Evolutionary conservation across 2,329 filamentous ascomycete species (phyloP).

Genomic region (Aspergillus eucalypticola): DNA sequence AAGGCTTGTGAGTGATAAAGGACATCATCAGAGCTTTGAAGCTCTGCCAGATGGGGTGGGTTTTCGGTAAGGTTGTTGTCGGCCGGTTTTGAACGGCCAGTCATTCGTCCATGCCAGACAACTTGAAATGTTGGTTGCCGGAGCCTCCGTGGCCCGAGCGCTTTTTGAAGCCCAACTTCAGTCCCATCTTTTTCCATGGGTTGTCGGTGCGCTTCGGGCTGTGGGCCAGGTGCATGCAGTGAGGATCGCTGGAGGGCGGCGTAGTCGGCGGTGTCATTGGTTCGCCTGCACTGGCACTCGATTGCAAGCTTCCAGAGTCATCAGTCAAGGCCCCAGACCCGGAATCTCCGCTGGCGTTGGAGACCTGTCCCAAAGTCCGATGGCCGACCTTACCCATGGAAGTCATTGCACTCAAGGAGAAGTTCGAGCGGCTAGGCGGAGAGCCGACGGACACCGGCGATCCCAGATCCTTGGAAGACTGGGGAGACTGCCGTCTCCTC

Average conservation of each 20-base stretch:
- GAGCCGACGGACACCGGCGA: conserved; percentile 26
- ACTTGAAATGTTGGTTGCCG: conserved; percentile 27
- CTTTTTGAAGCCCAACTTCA: conserved; percentile 50
- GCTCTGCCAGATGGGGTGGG: background rate
- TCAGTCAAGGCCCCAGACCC: conserved; percentile 45
- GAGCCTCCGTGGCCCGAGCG: conserved; percentile 29
- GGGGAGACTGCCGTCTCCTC: conserved; percentile 33
- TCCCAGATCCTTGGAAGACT: conserved; percentile 35
- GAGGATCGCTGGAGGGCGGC: conserved; percentile 48
- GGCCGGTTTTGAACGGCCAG: conserved; percentile 2
- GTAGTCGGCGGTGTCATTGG: conserved; percentile 55
- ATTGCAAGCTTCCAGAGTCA: conserved; percentile 47
- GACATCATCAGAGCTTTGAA: conserved; percentile 7
- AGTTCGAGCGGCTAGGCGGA: conserved; percentile 32
- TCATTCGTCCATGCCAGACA: conserved; percentile 29
- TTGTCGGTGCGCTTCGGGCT: conserved; percentile 50
- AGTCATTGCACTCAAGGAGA: conserved; percentile 34
- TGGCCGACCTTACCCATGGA: conserved; percentile 36
- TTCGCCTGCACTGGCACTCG: conserved; percentile 43
- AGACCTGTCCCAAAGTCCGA: conserved; percentile 39
- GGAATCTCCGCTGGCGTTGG: conserved; percentile 41
- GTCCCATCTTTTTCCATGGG: conserved; percentile 56
- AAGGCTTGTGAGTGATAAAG: background rate
- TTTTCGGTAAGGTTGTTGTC: background rate
- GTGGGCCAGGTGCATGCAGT: conserved; percentile 27